Percentiles rank a stretch among this genome's conserved stretches.
These are phyloP conservation scores for Toxicodendron radicans DNA, from an alignment of 345 rosid species.

Conservation along the genomic window DNA sequence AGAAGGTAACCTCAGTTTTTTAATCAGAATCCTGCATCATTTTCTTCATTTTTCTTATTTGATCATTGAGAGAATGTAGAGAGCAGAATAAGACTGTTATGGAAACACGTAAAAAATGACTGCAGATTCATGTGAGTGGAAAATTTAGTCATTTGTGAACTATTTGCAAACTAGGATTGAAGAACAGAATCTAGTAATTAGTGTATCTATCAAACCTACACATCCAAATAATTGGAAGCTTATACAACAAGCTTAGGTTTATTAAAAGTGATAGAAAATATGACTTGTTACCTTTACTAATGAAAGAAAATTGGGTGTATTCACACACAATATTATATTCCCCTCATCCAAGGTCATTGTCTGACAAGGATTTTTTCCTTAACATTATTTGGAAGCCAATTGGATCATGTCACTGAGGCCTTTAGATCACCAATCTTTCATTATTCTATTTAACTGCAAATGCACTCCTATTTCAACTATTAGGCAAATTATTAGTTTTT, in stretches of 20 bases:
- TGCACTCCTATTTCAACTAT: not conserved
- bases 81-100: too few relatives aligned
- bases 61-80: slow-evolving; percentile 12
- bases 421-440: not conserved
- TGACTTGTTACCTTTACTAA: not conserved
- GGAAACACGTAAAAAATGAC: too few relatives aligned
- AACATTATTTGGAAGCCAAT: slow-evolving; percentile 2
- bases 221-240: too few relatives aligned
- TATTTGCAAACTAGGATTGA: too few relatives aligned
- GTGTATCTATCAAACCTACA: too few relatives aligned
- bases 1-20: slow-evolving; percentile 61
- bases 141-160: too few relatives aligned
- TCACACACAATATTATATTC: not conserved
- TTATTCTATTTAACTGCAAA: slow-evolving; percentile 2
- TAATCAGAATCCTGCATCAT: slow-evolving; percentile 1
- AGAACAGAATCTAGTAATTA: too few relatives aligned
- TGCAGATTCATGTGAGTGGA: too few relatives aligned
- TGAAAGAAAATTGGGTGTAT: not conserved
- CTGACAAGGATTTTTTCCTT: not conserved
- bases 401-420: not conserved
- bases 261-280: not conserved
- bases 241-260: not conserved
- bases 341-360: not conserved
- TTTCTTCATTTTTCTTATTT: slow-evolving; percentile 6
- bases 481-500: not conserved